Percentiles rank a stretch among this genome's conserved stretches.
Conservation (phyloP, 495 filamentous ascomycete species). For the Amorphotheca resinae region DNA sequence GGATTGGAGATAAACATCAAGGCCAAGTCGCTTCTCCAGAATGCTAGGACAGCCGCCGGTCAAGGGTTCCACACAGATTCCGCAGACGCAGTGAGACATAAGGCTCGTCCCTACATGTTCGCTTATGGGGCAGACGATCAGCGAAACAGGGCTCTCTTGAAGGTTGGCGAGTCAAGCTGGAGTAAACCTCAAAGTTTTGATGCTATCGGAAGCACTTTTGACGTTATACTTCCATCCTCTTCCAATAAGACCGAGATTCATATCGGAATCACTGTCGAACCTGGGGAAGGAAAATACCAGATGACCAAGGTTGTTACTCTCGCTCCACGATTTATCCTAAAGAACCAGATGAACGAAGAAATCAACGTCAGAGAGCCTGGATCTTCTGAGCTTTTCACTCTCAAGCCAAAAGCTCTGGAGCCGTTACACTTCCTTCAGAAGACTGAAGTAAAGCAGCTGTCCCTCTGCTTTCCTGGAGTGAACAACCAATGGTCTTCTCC, state of each 20-base stretch:
- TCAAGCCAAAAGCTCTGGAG: conserved; percentile 63
- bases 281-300: conserved; percentile 96
- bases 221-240: conserved; percentile 65
- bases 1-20: conserved; percentile 80
- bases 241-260: conserved; percentile 70
- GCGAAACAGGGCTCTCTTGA: conserved; percentile 77
- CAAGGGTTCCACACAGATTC: conserved; percentile 35
- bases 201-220: conserved; percentile 85
- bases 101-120: conserved; percentile 87
- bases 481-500: conserved; percentile 98
- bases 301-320: conserved; percentile 88
- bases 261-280: conserved; percentile 72
- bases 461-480: conserved; percentile 83
- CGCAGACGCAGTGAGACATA: conserved; percentile 28
- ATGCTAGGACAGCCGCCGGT: conserved; percentile 67
- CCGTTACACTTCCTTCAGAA: conserved; percentile 81
- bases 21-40: conserved; percentile 75
- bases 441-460: conserved; percentile 71
- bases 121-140: conserved; percentile 78
- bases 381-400: conserved; percentile 65
- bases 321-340: conserved; percentile 85
- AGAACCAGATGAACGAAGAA: conserved; percentile 82
- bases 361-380: conserved; percentile 78
- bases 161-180: conserved; percentile 81
- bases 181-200: conserved; percentile 97